Evolutionary conservation across 148 eudicot species (phyloP).

Genomic region (Silene conica): DNA sequence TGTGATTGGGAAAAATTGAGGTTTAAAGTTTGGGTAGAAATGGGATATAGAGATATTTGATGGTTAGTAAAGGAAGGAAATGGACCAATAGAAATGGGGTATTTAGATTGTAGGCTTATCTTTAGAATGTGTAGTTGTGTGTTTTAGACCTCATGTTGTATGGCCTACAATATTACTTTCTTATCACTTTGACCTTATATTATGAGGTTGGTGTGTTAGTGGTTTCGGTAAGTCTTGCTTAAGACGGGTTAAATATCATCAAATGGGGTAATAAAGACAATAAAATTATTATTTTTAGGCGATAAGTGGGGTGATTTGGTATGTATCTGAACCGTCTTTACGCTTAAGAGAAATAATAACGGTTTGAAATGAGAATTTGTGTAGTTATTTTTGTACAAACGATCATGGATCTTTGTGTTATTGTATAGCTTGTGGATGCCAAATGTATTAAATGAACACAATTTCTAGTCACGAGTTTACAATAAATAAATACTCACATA

Average conservation of each 20-base stretch:
- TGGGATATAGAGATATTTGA: conserved; percentile 21
- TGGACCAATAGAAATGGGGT: conserved; percentile 46
- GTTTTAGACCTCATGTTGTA: conserved; percentile 49
- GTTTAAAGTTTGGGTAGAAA: conserved; percentile 1
- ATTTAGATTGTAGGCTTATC: conserved; percentile 70
- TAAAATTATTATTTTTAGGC: no score
- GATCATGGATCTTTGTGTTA: neutral
- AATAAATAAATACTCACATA: no score
- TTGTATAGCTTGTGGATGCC: no score
- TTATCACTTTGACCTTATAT: conserved; percentile 46
- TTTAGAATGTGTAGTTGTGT: conserved; percentile 32
- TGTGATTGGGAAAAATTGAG: neutral
- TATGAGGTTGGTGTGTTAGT: conserved; percentile 1
- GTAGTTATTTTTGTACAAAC: neutral
- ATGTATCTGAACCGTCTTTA: no score
- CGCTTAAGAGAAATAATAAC: no score
- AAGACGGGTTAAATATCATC: no score
- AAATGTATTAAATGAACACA: no score
- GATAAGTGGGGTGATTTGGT: no score
- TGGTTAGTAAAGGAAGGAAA: conserved; percentile 13
- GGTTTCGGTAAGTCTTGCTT: no score
- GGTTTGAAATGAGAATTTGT: no score
- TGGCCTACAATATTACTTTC: conserved; percentile 39
- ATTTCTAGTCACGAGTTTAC: no score
- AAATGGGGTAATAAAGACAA: no score